Conservation (phyloP, 495 filamentous ascomycete species). For the Aspergillus baeticus region DNA sequence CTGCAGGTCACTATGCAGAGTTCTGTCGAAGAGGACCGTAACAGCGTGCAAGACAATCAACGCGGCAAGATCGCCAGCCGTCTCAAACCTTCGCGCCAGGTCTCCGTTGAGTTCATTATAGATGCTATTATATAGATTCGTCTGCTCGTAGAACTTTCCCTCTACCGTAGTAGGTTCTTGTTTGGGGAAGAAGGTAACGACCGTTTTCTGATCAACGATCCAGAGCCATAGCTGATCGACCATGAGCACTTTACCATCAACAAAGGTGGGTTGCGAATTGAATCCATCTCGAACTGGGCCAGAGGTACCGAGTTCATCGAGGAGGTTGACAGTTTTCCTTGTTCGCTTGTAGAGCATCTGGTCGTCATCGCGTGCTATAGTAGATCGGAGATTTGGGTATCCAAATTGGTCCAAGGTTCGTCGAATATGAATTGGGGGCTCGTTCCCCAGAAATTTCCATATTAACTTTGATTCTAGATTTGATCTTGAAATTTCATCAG, state of each 20-base stretch:
- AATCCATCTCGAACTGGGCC: slow-evolving; percentile 18
- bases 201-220: slow-evolving; percentile 59
- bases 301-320: slow-evolving; percentile 28
- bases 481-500: slow-evolving; percentile 51
- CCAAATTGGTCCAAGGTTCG: slow-evolving; percentile 67
- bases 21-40: slow-evolving; percentile 58
- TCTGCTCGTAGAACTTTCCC: slow-evolving; percentile 58
- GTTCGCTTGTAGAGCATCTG: slow-evolving; percentile 73
- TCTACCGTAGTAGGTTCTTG: slow-evolving; percentile 45
- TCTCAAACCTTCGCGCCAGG: slow-evolving; percentile 61
- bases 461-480: slow-evolving; percentile 58
- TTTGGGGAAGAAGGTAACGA: slow-evolving; percentile 59
- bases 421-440: slow-evolving; percentile 62
- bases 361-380: slow-evolving; percentile 61
- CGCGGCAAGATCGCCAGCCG: slow-evolving; percentile 60
- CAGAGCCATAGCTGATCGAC: slow-evolving; percentile 71
- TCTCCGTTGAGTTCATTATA: slow-evolving; percentile 71
- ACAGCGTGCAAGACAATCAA: slow-evolving; percentile 61
- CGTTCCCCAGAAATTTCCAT: slow-evolving; percentile 63
- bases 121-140: slow-evolving; percentile 62
- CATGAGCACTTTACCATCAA: slow-evolving; percentile 64
- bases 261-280: slow-evolving; percentile 29
- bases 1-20: slow-evolving; percentile 59
- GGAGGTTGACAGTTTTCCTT: slow-evolving; percentile 37
- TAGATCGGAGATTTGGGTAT: slow-evolving; percentile 62